Percentiles rank a stretch among this genome's conserved stretches.
Evolutionary conservation across 2,329 filamentous ascomycete genomes (phyloP).

Genomic region (Venturia effusa): DNA sequence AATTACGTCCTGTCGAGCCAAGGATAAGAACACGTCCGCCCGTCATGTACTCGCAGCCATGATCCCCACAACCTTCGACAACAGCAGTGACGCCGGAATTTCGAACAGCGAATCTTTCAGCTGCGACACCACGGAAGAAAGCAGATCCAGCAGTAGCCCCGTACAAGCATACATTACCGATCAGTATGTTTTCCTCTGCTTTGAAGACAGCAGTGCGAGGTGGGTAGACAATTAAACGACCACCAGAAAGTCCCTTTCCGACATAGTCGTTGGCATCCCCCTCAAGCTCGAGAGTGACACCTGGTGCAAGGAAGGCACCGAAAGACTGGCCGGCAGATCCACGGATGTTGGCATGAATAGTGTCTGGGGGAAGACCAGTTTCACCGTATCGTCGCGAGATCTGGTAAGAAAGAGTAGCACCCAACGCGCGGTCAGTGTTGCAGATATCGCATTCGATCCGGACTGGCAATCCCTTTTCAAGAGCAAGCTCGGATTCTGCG

Average conservation of each 20-base stretch:
- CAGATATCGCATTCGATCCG: slow-evolving; percentile 92
- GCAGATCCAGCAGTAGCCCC: slow-evolving; percentile 83
- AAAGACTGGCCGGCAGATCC: slow-evolving; percentile 95
- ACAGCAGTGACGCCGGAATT: slow-evolving; percentile 96
- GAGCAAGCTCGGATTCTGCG: slow-evolving; percentile 83
- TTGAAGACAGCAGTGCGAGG: slow-evolving; percentile 85
- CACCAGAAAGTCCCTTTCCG: slow-evolving; percentile 88
- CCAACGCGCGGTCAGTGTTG: slow-evolving; percentile 90
- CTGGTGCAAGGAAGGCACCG: slow-evolving; percentile 84
- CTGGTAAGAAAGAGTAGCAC: slow-evolving; percentile 89
- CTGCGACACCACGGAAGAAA: slow-evolving; percentile 95
- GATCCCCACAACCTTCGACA: slow-evolving; percentile 91
- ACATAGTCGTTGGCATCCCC: slow-evolving; percentile 96
- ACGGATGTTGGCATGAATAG: slow-evolving; percentile 92
- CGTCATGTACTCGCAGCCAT: slow-evolving; percentile 98
- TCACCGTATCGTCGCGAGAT: slow-evolving; percentile 89
- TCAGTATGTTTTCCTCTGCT: slow-evolving; percentile 88
- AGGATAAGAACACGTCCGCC: slow-evolving; percentile 82
- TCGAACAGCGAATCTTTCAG: slow-evolving; percentile 90
- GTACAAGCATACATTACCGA: slow-evolving; percentile 92
- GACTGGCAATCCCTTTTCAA: slow-evolving; percentile 88
- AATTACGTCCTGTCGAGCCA: slow-evolving; percentile 87
- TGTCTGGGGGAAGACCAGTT: slow-evolving; percentile 79
- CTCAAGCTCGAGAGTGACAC: slow-evolving; percentile 89
- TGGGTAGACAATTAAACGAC: slow-evolving; percentile 86